A percentile compares a stretch with the other conserved stretches of the same genome.
Evolutionary conservation across 2,329 filamentous ascomycete species (phyloP).

Genomic region (Camptophora hylomeconis): DNA sequence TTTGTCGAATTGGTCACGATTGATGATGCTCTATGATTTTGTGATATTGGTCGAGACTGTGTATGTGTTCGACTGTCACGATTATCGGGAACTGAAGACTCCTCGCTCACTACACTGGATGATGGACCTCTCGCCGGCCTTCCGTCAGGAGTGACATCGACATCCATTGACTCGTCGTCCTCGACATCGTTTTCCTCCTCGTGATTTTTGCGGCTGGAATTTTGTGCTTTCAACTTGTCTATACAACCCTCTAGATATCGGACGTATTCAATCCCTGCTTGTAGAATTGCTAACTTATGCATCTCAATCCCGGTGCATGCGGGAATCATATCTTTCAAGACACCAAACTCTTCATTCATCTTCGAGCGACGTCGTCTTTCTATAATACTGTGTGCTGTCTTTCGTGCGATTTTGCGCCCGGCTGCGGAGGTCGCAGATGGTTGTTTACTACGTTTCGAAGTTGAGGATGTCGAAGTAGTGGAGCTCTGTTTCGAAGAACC

Average conservation of each 20-base stretch:
- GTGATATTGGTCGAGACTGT: too few relatives aligned
- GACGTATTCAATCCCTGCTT: conserved; percentile 94
- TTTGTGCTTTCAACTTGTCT: conserved; percentile 38
- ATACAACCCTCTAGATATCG: conserved; percentile 55
- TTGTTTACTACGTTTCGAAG: conserved; percentile 60
- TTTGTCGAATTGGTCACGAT: too few relatives aligned
- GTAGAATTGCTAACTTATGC: conserved; percentile 92
- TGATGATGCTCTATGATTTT: too few relatives aligned
- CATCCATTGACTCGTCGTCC: conserved; percentile 1
- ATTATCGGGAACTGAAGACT: too few relatives aligned
- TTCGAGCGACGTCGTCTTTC: conserved; percentile 81
- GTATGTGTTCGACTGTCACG: too few relatives aligned
- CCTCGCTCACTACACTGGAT: not conserved
- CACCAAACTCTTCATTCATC: conserved; percentile 97
- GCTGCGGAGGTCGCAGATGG: conserved; percentile 64
- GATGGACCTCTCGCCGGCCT: conserved; percentile 1
- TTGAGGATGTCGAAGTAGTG: conserved; percentile 18
- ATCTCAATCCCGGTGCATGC: conserved; percentile 89
- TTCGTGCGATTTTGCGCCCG: conserved; percentile 86
- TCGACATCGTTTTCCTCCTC: conserved; percentile 8
- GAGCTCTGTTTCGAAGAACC: conserved; percentile 6
- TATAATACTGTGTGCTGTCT: conserved; percentile 92
- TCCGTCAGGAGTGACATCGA: not conserved
- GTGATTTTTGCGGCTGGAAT: not conserved
- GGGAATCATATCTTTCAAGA: conserved; percentile 88